A percentile compares a stretch with the other conserved stretches of the same genome.
Evolutionary conservation across 192 early-diverging fungal species (phyloP).

Genomic region (Backusella tuberculispora): DNA sequence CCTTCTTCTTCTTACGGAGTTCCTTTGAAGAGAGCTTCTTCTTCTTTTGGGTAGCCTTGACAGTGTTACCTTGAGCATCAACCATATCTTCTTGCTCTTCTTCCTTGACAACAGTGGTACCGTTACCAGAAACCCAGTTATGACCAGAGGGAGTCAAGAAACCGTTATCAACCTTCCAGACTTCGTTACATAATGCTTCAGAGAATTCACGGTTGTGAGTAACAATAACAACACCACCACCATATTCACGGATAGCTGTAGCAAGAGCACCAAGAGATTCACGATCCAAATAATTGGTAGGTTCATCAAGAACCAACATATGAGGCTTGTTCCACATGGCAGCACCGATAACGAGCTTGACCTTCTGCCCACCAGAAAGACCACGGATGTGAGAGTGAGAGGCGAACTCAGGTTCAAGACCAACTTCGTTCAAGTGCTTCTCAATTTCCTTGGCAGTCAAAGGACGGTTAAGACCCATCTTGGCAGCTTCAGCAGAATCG

Average conservation of each 20-base stretch:
- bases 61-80: slow-evolving; percentile 79
- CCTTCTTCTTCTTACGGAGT: slow-evolving; percentile 63
- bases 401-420: slow-evolving; percentile 77
- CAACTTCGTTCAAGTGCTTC: slow-evolving; percentile 79
- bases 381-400: slow-evolving; percentile 69
- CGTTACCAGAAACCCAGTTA: slow-evolving; percentile 58
- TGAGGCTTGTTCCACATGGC: slow-evolving; percentile 90
- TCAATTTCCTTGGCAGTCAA: slow-evolving; percentile 70
- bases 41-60: slow-evolving; percentile 69
- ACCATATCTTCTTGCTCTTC: slow-evolving; percentile 55
- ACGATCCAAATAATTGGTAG: slow-evolving; percentile 75
- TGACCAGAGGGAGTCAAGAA: slow-evolving; percentile 51
- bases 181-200: slow-evolving; percentile 71
- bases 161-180: slow-evolving; percentile 76
- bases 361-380: slow-evolving; percentile 82
- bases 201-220: slow-evolving; percentile 87
- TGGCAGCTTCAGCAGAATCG: slow-evolving; percentile 70
- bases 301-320: slow-evolving; percentile 90
- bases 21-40: slow-evolving; percentile 56
- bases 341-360: slow-evolving; percentile 83
- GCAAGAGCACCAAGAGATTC: slow-evolving; percentile 70
- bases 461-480: slow-evolving; percentile 72
- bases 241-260: slow-evolving; percentile 73
- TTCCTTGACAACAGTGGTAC: slow-evolving; percentile 49
- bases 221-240: slow-evolving; percentile 84